Evolutionary conservation across 345 rosid genomes (phyloP), one percentile per base, ranked within the genome.

Genomic region (Alliaria petiolata): DNA sequence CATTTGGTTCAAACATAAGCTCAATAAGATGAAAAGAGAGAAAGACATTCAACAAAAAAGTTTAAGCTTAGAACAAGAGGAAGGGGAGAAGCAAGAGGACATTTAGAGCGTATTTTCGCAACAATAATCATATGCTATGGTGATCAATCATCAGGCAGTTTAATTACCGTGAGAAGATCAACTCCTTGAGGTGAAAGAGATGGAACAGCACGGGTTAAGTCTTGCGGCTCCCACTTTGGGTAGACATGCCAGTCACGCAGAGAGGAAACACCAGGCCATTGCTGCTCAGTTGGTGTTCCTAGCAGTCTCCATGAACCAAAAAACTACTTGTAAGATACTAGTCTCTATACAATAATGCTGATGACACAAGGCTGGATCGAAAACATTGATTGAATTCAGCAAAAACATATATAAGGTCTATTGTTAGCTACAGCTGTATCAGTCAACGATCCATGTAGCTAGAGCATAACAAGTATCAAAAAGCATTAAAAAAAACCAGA

Each of bases 221-320:
- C 76, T 69, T 93, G 97, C 38, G 89, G 81, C 69, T 86, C 89
- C 98, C 98, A 93, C 49, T 46, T 78, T 13, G 96, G 97, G 76
- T 91, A 93, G 7, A 83, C 89, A 76, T 93, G 98, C 97, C 98
- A 93, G 67, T 93, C 98, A 71, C 90, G 76, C 54, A 91, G 79
- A 58, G 88, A 25, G 63, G 86, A 78, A 36, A 93, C 98, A 52
- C 97, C 98, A 0, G 93, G 91, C 96, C 98, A 87, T 66, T 89
- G 66, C 80, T 84, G 79, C 69, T 93, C 97, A 26, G 83, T 79
- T 8, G 98, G 98, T 13, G 98, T 93, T 68, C 98, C 97, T 60
- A 91, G 62, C 86, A 93, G 60, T 82, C 98, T 93, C 62, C 52
- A 74, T 25, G 5, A 58, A 50, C 15, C 69, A 16, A 43, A 51